Evolutionary conservation across 2,329 filamentous ascomycete genomes (phyloP), one percentile per base, ranked within the genome.

Genomic region (Fusarium chuoi): DNA sequence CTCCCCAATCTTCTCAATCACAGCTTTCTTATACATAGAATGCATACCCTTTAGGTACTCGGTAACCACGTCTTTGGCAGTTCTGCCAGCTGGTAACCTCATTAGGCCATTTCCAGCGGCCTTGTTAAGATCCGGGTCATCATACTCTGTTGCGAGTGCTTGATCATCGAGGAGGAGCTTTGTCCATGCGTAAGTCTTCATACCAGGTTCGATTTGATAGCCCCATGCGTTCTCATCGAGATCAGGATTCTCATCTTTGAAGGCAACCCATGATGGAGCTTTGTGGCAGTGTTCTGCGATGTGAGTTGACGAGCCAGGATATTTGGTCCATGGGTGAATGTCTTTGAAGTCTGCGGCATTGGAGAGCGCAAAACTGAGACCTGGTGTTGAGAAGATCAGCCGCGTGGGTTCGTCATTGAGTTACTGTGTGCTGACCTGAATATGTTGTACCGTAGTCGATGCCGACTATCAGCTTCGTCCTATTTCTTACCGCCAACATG

Each of bases 381-480:
- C 52, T 55, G 11, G 3, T 18, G 2, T 3, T 18, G 3, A 18
- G 11, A 30, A 28, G 10, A n/a, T 39, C 10, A 39, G 35, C 22
- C 3, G 7, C 1, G 5, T 10, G 4, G 26, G 1, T 22, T 28
- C 1, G 15, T 5, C 20, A 30, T 6, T 12, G 5, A 22, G 18
- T 7, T n/a, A 26, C 11, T 10, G 6, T 41, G 11, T 10, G 2
- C 26, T 30, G 11, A 41, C 52, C 52, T 55, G 52, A 55, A 41
- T 55, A 55, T 1, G 52, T 55, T 30, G 52, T 55, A 6, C 52
- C 52, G 6, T 55, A 55, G 26, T 55, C 52, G 30, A 55, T 55
- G 7, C 52, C 52, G 14, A 55, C 52, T n/a, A 55, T 55, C 20
- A 55, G 22, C 9, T 55, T 55, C 6, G 52, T 55, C 3, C 52